These are phyloP conservation scores for Nothopassalora personata DNA, from an alignment of 2,329 filamentous ascomycete genomes.

Conservation along the genomic window DNA sequence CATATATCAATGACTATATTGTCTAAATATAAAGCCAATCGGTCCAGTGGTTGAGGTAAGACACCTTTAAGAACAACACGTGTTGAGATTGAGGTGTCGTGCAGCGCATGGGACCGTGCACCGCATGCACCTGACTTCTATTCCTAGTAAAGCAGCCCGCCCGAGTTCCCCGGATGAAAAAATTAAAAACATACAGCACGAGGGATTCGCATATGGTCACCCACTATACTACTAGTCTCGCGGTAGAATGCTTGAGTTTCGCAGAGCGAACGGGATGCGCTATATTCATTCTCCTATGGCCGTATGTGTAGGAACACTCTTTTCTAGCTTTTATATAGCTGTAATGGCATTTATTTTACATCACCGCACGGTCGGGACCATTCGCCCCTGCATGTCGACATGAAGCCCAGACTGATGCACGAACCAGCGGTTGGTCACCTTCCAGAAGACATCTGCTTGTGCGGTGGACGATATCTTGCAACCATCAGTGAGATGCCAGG, in stretches of 20 bases:
- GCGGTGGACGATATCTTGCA: neutral
- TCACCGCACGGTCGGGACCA: too few relatives aligned
- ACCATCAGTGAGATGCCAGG: neutral
- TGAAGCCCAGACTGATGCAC: neutral
- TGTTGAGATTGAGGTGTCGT: too few relatives aligned
- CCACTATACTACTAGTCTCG: constrained; percentile 4
- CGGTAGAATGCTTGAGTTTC: neutral
- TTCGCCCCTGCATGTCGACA: neutral
- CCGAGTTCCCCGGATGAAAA: neutral
- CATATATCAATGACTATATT: too few relatives aligned
- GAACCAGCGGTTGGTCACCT: neutral
- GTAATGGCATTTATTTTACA: too few relatives aligned
- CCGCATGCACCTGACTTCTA: too few relatives aligned
- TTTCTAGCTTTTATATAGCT: too few relatives aligned
- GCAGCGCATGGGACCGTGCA: too few relatives aligned
- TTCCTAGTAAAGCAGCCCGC: too few relatives aligned
- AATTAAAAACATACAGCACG: constrained; percentile 9
- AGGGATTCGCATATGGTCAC: constrained; percentile 8
- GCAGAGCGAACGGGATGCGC: constrained; percentile 4
- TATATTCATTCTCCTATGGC: neutral
- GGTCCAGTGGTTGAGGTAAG: too few relatives aligned
- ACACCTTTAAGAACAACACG: too few relatives aligned
- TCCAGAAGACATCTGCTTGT: neutral
- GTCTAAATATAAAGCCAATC: too few relatives aligned
- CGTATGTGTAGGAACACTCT: neutral